Conservation (phyloP, 2,329 filamentous ascomycete species). For the Alternaria triticina region DNA sequence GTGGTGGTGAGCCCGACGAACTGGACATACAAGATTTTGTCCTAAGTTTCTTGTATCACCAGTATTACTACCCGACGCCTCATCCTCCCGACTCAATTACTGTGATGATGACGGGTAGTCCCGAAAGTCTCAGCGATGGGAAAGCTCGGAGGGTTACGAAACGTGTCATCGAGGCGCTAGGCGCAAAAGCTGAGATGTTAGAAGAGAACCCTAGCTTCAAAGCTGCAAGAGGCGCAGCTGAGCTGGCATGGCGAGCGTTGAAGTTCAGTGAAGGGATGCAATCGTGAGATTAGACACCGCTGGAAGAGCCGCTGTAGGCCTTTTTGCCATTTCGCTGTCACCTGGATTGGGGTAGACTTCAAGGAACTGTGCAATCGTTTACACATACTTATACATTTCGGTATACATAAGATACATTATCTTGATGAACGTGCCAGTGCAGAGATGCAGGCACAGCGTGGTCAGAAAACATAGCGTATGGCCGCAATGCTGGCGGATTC, state of each 20-base stretch:
- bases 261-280: background rate
- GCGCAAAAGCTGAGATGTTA: background rate
- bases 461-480: no score
- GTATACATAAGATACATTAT: no score
- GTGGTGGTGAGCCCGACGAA: background rate
- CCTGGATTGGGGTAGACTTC: no score
- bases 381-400: no score
- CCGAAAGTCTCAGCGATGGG: background rate
- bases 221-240: background rate
- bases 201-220: background rate
- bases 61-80: background rate
- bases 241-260: background rate
- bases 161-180: background rate
- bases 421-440: no score
- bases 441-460: no score
- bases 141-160: background rate
- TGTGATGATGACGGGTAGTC: background rate
- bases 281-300: no score
- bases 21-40: background rate
- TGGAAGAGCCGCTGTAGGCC: no score
- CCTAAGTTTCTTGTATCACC: background rate
- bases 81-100: background rate
- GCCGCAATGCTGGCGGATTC: no score
- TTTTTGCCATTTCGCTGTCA: no score
- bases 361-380: no score